A percentile compares a stretch with the other conserved stretches of the same genome.
These are phyloP conservation scores for Diutina rugosa DNA, from an alignment of 1,139 yeast genomes.

Conservation along the genomic window DNA sequence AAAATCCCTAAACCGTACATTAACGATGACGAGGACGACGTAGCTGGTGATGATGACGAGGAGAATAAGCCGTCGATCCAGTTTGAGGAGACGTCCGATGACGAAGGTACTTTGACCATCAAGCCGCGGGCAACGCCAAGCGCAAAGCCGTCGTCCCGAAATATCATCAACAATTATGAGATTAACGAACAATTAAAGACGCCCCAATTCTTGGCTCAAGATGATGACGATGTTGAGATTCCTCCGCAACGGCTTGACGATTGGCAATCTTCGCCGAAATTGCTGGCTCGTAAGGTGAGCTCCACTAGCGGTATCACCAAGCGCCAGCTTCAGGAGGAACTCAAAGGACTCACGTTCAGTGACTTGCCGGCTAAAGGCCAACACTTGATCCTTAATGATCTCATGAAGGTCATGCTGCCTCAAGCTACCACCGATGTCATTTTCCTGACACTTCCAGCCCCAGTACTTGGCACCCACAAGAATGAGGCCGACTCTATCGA, in stretches of 20 bases:
- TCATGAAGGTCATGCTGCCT: constrained; percentile 56
- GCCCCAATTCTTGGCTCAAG: constrained; percentile 21
- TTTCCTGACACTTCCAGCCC: constrained; percentile 84
- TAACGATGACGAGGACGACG: constrained; percentile 47
- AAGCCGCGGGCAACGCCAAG: not conserved
- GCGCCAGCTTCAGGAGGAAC: constrained; percentile 26
- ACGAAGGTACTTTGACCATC: constrained; percentile 5
- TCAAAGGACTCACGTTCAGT: constrained; percentile 46
- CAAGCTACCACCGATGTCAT: constrained; percentile 45
- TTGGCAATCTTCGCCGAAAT: not conserved
- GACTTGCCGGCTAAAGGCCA: constrained; percentile 88
- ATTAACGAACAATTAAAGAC: constrained; percentile 23
- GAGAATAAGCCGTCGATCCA: constrained; percentile 16
- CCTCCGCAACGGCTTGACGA: constrained; percentile 1
- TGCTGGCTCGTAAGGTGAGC: constrained; percentile 3
- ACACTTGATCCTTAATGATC: constrained; percentile 73
- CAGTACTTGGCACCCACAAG: constrained; percentile 67
- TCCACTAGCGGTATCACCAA: constrained; percentile 15
- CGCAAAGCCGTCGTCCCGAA: constrained; percentile 14
- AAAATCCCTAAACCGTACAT: constrained; percentile 44
- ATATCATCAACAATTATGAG: constrained; percentile 26
- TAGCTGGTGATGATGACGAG: constrained; percentile 8
- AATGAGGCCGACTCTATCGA: constrained; percentile 57
- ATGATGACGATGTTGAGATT: constrained; percentile 12
- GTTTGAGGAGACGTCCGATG: constrained; percentile 11